Base-by-base conservation (phyloP, 2,329 filamentous ascomycete species). In the Calonectria pseudoreteaudii region DNA sequence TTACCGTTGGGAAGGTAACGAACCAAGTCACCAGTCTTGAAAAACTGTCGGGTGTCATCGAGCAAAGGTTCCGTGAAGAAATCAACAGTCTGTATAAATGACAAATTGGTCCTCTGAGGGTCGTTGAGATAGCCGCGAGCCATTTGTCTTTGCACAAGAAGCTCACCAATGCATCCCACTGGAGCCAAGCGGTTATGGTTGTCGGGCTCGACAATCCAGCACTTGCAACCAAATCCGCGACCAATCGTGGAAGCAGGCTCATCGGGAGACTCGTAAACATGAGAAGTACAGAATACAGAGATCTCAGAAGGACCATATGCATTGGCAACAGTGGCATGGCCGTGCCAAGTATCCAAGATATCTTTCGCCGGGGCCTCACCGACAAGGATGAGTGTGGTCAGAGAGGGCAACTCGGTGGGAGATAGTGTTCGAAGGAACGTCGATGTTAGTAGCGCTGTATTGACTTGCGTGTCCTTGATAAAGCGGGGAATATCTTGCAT, bases 11-110 rank as follows among this genome's bases (percentile, higher is more conserved):
- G 75, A 0, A 79, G 67, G 41, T 72, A 78, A 1, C 81, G 78
- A 13, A 75, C 80, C 31, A 69, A 68, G 31, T 83, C 82, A 1
- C 82, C 82, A 0, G 81, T 83, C 34, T 70, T 86, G 77, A 88
- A 90, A 10, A 75, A 68, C 20, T 62, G 52, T 3, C 60, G 58
- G 0, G 34, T 52, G 7, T 65, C 58, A 23, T 53, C 50, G 56
- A 14, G 16, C 3, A 36, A 34, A 49, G 60, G 23, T 14, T 56
- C n/a, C 1, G 60, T 60, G 2, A 66, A 23, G 34, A 62, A 71
- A 3, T 34, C 60, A 5, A 66, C 60, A 8, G 20, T 34, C 11
- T 65, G 26, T 28, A 70, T 14, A n/a, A 81, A 62, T 13, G 80
- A 80, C 3, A 72, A 74, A 6, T 74, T 49, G 0, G 20, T 26